Base-by-base conservation (phyloP, 2,329 filamentous ascomycete genomes). In the Exophiala lecanii-corni region DNA sequence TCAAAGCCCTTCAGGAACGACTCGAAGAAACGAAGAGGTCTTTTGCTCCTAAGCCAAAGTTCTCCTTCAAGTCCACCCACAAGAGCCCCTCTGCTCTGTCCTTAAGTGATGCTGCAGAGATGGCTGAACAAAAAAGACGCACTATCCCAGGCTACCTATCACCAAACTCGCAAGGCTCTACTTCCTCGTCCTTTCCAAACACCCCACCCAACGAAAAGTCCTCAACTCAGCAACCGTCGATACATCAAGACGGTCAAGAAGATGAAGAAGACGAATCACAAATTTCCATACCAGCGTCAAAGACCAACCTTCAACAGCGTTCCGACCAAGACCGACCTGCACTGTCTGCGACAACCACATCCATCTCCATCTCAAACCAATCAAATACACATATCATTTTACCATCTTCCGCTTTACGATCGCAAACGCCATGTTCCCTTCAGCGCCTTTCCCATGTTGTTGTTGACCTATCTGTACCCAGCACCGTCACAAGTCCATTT, bases 1-100 rank as follows among this genome's bases (percentile, higher is more conserved):
- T 96, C 64, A 94, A 92, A 70, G 75, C 76, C 12, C 71, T 96
- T 10, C 82, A 83, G 13, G 86, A 91, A 43, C 87, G 85, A 57
- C 73, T 96, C 17, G 82, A 85, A 55, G 76, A 82, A 45, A 81
- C 79, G 5, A 78, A 82, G 12, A 74, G 78, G 28, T 76, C 75
- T 16, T 76, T 87, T 40, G 78, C 79, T 0, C 87, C 89, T 5
- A 85, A 83, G 54, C 78, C 81, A 9, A 87, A 88, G 49, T 96
- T 96, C 66, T 78, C 84, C 41, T 96, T 96, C 72, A 94, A 82
- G 59, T 71, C 70, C 32, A 49, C 50, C 3, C 70, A 68, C 47
- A 79, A 77, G 50, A 78, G 73, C 47, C 56, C 64, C 1, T 73
- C 73, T 5, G 71, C 75, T 5, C 72, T 79, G 36, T 78, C 75